phyloP scores from a whole-genome alignment of 2,329 filamentous ascomycete genomes.

The Parafenestella ontariensis region DNA sequence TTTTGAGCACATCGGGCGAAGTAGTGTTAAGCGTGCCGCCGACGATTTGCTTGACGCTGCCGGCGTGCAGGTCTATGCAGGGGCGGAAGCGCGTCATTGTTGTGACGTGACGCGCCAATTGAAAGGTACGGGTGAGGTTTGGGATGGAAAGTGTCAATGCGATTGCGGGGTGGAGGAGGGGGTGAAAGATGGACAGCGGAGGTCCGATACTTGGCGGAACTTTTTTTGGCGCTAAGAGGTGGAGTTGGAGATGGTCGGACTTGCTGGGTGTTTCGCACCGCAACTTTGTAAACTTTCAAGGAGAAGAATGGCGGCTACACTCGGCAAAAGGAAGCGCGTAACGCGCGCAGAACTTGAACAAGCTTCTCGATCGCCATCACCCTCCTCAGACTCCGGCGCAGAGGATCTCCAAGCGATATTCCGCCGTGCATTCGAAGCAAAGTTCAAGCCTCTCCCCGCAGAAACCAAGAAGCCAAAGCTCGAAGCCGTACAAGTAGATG shows the following conservation, averaged over 20 bases:
- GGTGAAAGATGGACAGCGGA: conserved; percentile 17
- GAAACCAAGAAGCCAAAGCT: conserved; percentile 40
- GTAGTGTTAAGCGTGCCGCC: conserved; percentile 76
- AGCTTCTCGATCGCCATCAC: conserved; percentile 36
- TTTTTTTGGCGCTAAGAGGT: conserved; percentile 20
- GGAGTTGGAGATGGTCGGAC: conserved; percentile 1
- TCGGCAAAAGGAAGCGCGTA: conserved; percentile 56
- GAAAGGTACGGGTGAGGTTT: not conserved
- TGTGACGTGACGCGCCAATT: not conserved
- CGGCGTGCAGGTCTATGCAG: conserved; percentile 97
- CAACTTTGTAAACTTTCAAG: not conserved
- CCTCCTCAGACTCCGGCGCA: conserved; percentile 43
- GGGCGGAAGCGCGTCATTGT: conserved; percentile 91
- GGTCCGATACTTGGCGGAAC: conserved; percentile 27
- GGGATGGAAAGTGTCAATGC: not conserved
- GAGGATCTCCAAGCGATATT: conserved; percentile 77
- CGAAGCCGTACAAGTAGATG: conserved; percentile 34
- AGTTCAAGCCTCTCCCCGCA: conserved; percentile 75
- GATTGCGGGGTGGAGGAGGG: conserved; percentile 27
- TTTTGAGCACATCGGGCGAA: conserved; percentile 66
- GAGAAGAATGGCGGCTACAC: conserved; percentile 47
- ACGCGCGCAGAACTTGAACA: conserved; percentile 40
- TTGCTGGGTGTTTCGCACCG: not conserved
- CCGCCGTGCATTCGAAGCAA: conserved; percentile 83
- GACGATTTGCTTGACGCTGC: conserved; percentile 97